Evolutionary conservation across 78 protist species (phyloP).

Genomic region (Corallochytrium limacisporum): DNA sequence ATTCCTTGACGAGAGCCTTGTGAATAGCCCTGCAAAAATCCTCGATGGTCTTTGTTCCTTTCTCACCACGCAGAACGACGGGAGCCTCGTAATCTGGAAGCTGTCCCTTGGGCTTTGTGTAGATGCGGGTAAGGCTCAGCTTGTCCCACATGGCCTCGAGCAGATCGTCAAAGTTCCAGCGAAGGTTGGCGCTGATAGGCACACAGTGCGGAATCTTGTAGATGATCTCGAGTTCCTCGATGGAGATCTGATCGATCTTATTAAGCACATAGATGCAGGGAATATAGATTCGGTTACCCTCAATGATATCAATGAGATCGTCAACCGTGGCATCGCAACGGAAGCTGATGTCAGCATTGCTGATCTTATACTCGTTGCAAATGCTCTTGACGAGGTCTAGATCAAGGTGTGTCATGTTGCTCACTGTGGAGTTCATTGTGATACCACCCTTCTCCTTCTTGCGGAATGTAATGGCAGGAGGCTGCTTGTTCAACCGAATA

Average conservation of each 20-base stretch:
- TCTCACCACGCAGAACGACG: conserved; percentile 64
- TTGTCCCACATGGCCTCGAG: conserved; percentile 86
- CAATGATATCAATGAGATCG: conserved; percentile 94
- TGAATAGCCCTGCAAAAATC: conserved; percentile 82
- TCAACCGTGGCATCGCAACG: conserved; percentile 75
- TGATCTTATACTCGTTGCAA: conserved; percentile 70
- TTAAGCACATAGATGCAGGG: conserved; percentile 90
- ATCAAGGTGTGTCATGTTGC: conserved; percentile 50
- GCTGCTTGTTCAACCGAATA: conserved; percentile 90
- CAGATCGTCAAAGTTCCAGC: conserved; percentile 94
- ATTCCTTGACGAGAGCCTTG: conserved; percentile 54
- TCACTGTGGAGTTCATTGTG: conserved; percentile 41
- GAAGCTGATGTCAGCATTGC: conserved; percentile 72
- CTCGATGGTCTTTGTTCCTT: conserved; percentile 48
- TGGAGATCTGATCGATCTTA: conserved; percentile 90
- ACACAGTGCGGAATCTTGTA: conserved; percentile 32
- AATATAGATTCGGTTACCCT: conserved; percentile 85
- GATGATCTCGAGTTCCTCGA: conserved; percentile 49
- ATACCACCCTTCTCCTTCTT: conserved; percentile 94
- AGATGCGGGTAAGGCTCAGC: conserved; percentile 79
- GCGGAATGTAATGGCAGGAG: conserved; percentile 77
- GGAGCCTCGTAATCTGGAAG: conserved; percentile 95
- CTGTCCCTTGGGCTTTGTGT: conserved; percentile 97
- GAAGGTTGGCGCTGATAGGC: conserved; percentile 43
- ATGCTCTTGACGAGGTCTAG: conserved; percentile 52